These are phyloP conservation scores for Penicillium nucicola DNA, from an alignment of 495 filamentous ascomycete genomes.

Conservation along the genomic window DNA sequence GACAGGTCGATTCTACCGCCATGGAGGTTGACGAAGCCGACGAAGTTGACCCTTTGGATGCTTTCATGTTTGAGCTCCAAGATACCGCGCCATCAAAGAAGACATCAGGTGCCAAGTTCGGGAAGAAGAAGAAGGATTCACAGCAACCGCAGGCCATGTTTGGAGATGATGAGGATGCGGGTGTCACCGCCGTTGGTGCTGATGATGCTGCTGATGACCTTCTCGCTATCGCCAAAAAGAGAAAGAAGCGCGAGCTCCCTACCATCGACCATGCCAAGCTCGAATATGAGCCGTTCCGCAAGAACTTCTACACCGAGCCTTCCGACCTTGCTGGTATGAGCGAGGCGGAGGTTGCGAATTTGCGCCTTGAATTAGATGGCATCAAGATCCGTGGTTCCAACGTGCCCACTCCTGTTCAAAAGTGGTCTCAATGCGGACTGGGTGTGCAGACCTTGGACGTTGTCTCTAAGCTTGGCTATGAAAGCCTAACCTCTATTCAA, in stretches of 20 bases:
- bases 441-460: conserved; percentile 86
- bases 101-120: conserved; percentile 37
- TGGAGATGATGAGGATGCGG: conserved; percentile 75
- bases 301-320: conserved; percentile 92
- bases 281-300: conserved; percentile 81
- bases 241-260: conserved; percentile 96
- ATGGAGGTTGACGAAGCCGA: conserved; percentile 56
- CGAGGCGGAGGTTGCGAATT: conserved; percentile 74
- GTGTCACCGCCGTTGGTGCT: conserved; percentile 66
- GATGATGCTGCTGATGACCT: conserved; percentile 72
- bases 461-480: conserved; percentile 77
- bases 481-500: conserved; percentile 89
- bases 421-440: conserved; percentile 94
- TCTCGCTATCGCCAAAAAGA: conserved; percentile 81
- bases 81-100: conserved; percentile 46
- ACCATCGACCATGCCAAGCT: conserved; percentile 79
- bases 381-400: conserved; percentile 89
- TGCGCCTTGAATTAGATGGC: conserved; percentile 85
- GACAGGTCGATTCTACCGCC: conserved; percentile 15
- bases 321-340: conserved; percentile 79
- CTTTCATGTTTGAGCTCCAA: conserved; percentile 86
- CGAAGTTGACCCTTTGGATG: conserved; percentile 89
- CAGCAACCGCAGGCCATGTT: conserved; percentile 82
- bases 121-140: conserved; percentile 38
- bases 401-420: conserved; percentile 88